phyloP scores from a whole-genome alignment of 176 grass and related monocot genomes.

The Tillandsia leiboldiana region DNA sequence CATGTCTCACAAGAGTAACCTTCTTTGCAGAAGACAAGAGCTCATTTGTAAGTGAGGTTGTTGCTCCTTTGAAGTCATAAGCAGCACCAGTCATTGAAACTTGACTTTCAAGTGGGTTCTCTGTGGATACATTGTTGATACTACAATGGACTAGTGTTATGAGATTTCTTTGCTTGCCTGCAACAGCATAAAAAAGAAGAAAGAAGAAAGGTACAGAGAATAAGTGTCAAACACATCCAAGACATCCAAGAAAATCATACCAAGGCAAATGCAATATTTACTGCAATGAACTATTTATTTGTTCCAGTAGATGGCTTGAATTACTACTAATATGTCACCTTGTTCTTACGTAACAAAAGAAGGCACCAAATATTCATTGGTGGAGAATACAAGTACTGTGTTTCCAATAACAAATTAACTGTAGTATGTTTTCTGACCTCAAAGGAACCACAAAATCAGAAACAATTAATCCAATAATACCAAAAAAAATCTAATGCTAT shows the following conservation, averaged over 20 bases:
- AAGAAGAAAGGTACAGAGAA: neutral
- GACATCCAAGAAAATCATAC: neutral
- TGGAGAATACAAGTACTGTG: no score
- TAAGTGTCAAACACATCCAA: neutral
- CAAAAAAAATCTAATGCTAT: no score
- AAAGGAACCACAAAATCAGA: no score
- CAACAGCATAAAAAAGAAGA: conserved; percentile 12
- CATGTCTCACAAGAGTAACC: conserved; percentile 73
- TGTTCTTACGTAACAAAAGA: no score
- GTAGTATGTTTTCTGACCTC: no score
- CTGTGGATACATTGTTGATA: conserved; percentile 29
- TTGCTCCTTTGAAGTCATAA: conserved; percentile 64
- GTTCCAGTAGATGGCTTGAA: no score
- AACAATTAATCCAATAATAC: no score
- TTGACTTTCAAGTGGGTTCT: conserved; percentile 29
- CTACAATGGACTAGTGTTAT: conserved; percentile 17
- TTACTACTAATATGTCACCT: no score
- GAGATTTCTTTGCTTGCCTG: conserved; percentile 15
- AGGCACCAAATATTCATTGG: no score
- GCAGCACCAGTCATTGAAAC: conserved; percentile 41
- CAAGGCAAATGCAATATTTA: no score
- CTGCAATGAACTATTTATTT: no score
- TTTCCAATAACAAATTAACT: no score
- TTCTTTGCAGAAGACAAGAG: conserved; percentile 44
- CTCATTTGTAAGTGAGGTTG: conserved; percentile 42